A percentile compares a stretch with the other conserved stretches of the same genome.
Evolutionary conservation across 2,329 filamentous ascomycete species (phyloP).

Genomic region (Fusarium sp.): DNA sequence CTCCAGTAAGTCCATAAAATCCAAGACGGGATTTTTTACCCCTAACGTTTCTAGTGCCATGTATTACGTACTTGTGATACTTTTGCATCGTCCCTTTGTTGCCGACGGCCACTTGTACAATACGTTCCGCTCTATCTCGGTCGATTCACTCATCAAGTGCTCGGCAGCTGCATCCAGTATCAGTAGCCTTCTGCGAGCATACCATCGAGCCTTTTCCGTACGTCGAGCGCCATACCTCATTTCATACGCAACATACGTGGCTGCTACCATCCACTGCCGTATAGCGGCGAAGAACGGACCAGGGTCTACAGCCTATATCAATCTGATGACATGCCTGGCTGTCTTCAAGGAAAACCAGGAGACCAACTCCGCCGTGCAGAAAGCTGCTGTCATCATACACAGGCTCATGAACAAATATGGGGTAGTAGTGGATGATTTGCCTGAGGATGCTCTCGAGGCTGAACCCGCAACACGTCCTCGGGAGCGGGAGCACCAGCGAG

Average conservation of each 20-base stretch:
- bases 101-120: slow-evolving; percentile 64
- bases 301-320: slow-evolving; percentile 57
- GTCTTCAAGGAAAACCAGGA: slow-evolving; percentile 66
- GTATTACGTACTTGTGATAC: slow-evolving; percentile 66
- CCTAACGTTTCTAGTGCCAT: slow-evolving; percentile 55
- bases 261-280: slow-evolving; percentile 67
- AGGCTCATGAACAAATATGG: slow-evolving; percentile 63
- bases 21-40: accelerated
- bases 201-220: slow-evolving; percentile 62
- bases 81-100: slow-evolving; percentile 69
- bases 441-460: slow-evolving; percentile 24
- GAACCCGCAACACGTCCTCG: slow-evolving; percentile 3
- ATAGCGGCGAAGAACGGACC: slow-evolving; percentile 63
- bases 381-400: slow-evolving; percentile 62
- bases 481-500: slow-evolving; percentile 8
- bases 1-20: slow-evolving; percentile 46
- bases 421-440: slow-evolving; percentile 46
- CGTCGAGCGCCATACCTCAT: slow-evolving; percentile 66
- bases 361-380: slow-evolving; percentile 65
- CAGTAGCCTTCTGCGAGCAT: slow-evolving; percentile 60
- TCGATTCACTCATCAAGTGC: slow-evolving; percentile 62
- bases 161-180: slow-evolving; percentile 63
- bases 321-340: slow-evolving; percentile 61
- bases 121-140: slow-evolving; percentile 58
- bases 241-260: slow-evolving; percentile 70